A percentile compares a stretch with the other conserved stretches of the same genome.
Evolutionary conservation across 1,284 basidiomycete species (phyloP).

Genomic region (Ceratobasidium sp.): DNA sequence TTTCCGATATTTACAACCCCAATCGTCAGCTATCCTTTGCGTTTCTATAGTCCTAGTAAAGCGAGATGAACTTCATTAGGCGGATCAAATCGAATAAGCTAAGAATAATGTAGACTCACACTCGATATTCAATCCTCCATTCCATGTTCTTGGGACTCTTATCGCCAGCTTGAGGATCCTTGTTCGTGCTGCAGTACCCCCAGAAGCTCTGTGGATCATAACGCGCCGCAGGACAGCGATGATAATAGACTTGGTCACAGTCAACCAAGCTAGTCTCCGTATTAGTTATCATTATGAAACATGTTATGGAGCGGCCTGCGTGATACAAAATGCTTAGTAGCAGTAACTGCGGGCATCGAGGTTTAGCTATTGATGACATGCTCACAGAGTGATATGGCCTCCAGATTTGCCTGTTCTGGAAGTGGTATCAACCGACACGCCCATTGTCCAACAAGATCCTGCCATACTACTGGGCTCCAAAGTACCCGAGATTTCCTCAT

Average conservation of each 20-base stretch:
- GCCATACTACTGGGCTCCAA: too few species aligned
- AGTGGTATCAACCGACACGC: too few species aligned
- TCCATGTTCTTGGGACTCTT: background rate
- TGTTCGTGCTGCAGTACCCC: background rate
- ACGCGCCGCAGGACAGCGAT: background rate
- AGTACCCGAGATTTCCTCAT: too few species aligned
- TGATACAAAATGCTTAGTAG: too few species aligned
- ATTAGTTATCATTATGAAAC: background rate
- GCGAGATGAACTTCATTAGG: too few species aligned
- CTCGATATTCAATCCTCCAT: background rate
- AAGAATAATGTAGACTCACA: slow-evolving; percentile 9
- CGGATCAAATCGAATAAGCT: too few species aligned
- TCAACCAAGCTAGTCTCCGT: background rate
- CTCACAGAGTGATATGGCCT: too few species aligned
- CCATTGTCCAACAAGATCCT: too few species aligned
- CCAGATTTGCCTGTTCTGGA: too few species aligned
- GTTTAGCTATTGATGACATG: too few species aligned
- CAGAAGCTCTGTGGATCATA: background rate
- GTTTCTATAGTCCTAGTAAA: background rate
- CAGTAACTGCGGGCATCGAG: too few species aligned
- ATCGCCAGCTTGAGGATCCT: background rate
- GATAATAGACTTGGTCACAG: background rate
- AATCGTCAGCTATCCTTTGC: background rate
- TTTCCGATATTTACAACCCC: background rate
- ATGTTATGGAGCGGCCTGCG: background rate